These are phyloP conservation scores for Solanum hybrid DNA, from an alignment of 305 asterid genomes.

Conservation along the genomic window DNA sequence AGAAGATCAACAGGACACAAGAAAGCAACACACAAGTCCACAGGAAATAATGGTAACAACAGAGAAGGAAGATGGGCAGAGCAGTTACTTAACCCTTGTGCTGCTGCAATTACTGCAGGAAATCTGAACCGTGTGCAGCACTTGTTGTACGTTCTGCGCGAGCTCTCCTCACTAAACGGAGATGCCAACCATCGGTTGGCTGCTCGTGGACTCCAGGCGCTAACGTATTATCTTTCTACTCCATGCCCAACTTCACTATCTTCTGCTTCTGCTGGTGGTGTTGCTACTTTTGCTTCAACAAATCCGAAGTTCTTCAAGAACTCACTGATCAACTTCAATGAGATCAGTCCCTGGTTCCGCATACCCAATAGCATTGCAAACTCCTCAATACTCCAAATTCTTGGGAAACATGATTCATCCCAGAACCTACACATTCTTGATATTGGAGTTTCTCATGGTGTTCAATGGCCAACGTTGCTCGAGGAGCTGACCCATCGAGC, in stretches of 20 bases:
- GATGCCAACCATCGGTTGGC: constrained; percentile 80
- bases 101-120: constrained; percentile 58
- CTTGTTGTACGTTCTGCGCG: constrained; percentile 54
- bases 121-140: constrained; percentile 66
- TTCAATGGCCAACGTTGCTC: constrained; percentile 79
- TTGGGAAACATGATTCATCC: constrained; percentile 28
- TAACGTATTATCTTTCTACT: constrained; percentile 48
- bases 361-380: constrained; percentile 75
- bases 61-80: constrained; percentile 88
- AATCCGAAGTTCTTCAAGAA: constrained; percentile 47
- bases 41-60: constrained; percentile 24
- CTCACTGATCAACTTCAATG: constrained; percentile 64
- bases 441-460: constrained; percentile 82
- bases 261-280: constrained; percentile 12
- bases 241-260: constrained; percentile 11
- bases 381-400: constrained; percentile 68
- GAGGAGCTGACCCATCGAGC: constrained; percentile 58
- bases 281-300: constrained; percentile 39
- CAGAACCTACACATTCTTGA: constrained; percentile 68
- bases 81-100: constrained; percentile 82
- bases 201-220: constrained; percentile 60
- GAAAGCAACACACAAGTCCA: constrained; percentile 23
- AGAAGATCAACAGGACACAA: constrained; percentile 30
- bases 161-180: constrained; percentile 59
- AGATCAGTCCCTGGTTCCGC: constrained; percentile 75